Evolutionary conservation across 306 rosid genomes (phyloP).

Genomic region (Castanea crenata): DNA sequence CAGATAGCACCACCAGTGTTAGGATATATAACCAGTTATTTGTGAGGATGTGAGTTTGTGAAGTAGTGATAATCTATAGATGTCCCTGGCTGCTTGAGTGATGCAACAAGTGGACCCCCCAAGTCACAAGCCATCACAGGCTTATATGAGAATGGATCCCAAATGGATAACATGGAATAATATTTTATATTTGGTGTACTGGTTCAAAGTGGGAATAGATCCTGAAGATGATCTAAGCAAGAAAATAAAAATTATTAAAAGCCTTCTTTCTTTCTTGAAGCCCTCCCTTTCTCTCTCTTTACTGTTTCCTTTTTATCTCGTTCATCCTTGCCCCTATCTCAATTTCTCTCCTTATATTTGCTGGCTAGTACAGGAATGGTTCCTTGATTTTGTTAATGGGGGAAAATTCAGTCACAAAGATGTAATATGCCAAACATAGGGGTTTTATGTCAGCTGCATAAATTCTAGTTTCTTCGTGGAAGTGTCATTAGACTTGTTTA

Average conservation of each 20-base stretch:
- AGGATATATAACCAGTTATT: neutral
- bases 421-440: neutral
- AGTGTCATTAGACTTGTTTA: neutral
- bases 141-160: neutral
- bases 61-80: neutral
- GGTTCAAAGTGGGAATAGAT: neutral
- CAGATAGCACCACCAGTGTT: constrained; percentile 2
- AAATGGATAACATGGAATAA: neutral
- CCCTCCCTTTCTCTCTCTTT: neutral
- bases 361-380: neutral
- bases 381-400: neutral
- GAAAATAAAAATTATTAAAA: neutral
- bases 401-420: neutral
- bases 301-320: neutral
- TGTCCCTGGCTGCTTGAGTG: neutral
- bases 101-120: neutral
- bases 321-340: neutral
- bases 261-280: neutral
- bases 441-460: too few relatives aligned
- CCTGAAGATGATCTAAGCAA: neutral
- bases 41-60: neutral
- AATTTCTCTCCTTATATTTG: neutral
- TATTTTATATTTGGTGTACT: neutral
- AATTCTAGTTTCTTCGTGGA: neutral
- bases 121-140: neutral